Conservation (phyloP, 2,329 filamentous ascomycete genomes). For the Fusarium sp. region DNA sequence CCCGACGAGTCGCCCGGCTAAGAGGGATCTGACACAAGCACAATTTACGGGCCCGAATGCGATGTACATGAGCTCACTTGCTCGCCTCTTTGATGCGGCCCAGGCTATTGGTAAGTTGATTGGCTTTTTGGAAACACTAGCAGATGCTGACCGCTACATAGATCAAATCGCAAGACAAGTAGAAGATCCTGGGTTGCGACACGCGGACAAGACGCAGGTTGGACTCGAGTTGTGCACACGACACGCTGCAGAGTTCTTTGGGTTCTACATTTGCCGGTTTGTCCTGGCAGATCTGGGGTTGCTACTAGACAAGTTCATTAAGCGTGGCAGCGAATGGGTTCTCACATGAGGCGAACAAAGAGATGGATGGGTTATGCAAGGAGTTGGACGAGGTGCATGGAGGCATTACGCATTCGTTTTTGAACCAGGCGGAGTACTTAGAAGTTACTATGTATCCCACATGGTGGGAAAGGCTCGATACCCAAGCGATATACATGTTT, state of each 20-base stretch:
- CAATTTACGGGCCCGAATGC: conserved; percentile 86
- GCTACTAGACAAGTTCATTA: conserved; percentile 96
- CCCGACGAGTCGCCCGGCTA: conserved; percentile 74
- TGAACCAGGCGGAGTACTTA: conserved; percentile 30
- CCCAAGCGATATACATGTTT: conserved; percentile 44
- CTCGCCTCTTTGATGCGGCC: conserved; percentile 90
- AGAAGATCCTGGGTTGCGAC: conserved; percentile 91
- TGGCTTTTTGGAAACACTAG: rapidly evolving
- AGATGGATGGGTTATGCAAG: conserved; percentile 5
- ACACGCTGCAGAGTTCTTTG: conserved; percentile 97
- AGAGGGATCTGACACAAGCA: conserved; percentile 75
- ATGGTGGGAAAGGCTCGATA: conserved; percentile 41
- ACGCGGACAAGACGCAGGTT: conserved; percentile 93
- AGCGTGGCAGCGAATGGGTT: conserved; percentile 96
- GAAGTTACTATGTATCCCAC: conserved; percentile 31
- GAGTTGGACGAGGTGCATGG: conserved; percentile 19
- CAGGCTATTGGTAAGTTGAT: conserved; percentile 84
- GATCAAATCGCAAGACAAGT: conserved; percentile 97
- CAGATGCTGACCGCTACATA: conserved; percentile 53
- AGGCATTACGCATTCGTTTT: conserved; percentile 37
- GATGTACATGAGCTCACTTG: conserved; percentile 91
- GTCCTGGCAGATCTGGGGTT: conserved; percentile 86
- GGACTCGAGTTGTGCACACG: conserved; percentile 93
- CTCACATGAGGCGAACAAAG: conserved; percentile 47
- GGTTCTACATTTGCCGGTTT: conserved; percentile 95